Evolutionary conservation across 108 stramenopile species (phyloP).

Genomic region (Hondaea fermentalgiana): DNA sequence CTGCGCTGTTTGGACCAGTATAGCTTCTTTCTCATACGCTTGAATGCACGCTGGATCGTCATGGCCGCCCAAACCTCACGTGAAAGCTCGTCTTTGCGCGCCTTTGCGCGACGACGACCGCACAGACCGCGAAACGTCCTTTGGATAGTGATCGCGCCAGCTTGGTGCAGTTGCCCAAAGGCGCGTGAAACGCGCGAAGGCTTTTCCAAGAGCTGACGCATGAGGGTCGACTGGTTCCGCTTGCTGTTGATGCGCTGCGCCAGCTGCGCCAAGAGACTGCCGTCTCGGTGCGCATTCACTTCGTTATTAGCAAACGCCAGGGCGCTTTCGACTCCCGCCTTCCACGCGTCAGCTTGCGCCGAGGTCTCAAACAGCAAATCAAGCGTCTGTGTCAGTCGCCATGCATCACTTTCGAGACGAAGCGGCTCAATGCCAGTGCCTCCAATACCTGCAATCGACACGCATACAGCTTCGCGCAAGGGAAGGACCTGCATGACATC

Average conservation of each 20-base stretch:
- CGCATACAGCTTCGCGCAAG: not conserved
- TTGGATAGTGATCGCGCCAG: not conserved
- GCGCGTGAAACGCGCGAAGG: not conserved
- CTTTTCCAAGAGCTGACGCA: not conserved
- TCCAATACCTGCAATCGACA: too few species aligned
- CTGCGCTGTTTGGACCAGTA: not conserved
- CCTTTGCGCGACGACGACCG: not conserved
- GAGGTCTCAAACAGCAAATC: not conserved
- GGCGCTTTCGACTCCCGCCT: not conserved
- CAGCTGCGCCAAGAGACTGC: not conserved
- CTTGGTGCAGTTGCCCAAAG: not conserved
- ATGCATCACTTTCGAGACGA: not conserved
- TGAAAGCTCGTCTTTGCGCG: not conserved
- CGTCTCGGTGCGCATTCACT: not conserved
- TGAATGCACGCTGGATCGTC: not conserved
- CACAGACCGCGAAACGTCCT: not conserved
- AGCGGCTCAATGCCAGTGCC: too few species aligned
- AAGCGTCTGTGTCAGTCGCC: not conserved
- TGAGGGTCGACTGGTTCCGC: not conserved
- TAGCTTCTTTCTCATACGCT: not conserved
- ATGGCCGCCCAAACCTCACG: not conserved
- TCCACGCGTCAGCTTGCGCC: not conserved
- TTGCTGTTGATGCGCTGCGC: not conserved
- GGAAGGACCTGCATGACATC: not conserved
- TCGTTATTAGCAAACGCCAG: not conserved